Base-by-base conservation (phyloP, 73 alveolate genomes). In the Symbiodinium natans region DNA sequence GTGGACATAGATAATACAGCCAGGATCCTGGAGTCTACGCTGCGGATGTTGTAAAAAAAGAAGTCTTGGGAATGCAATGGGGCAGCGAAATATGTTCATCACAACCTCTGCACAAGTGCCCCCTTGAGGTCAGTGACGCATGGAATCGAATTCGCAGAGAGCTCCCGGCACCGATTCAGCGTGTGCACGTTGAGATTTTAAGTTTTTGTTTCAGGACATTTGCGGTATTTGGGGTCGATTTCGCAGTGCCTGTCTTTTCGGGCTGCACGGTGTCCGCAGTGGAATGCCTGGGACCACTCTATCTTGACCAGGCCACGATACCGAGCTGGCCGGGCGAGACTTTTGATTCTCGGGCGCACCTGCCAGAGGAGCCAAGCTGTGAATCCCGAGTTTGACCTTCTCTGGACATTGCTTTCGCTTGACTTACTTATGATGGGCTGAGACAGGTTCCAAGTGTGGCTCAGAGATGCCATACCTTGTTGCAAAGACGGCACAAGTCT, bases 1-100 rank as follows among this genome's bases (percentile, higher is more conserved):
- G 98, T 92, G 52, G 98, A 92, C 38, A 92, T 92, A 41, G 98
- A 92, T 82, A 92, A 92, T 83, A 92, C 98, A 40, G 84, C 23
- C 33, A 11, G 29, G 33, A 29, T 63, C 80, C 80, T 63, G 80
- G 80, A 5, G 11, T 27, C 27, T n/a, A n/a, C n/a, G n/a, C n/a
- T n/a, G 27, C 15, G 23, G 71, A 13, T 21, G 71, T 52, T 29
- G 23, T 52, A 1, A 52, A 23, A 8, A 6, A 52, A 63, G 80
- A 63, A 63, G 80, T 6, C 27, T 63, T 27, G 80, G 38, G 80
- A 36, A 27, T 23, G 31, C 80, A 63, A 29, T 31, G 17, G 27
- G n/a, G n/a, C n/a, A n/a, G n/a, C n/a, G n/a, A n/a, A n/a, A 54
- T 54, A 54, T 54, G 74, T 11, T 15, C 74, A 11, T 54, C 74